These are phyloP conservation scores for Carex scoparia DNA, from an alignment of 176 grass and related monocot species.

Conservation along the genomic window DNA sequence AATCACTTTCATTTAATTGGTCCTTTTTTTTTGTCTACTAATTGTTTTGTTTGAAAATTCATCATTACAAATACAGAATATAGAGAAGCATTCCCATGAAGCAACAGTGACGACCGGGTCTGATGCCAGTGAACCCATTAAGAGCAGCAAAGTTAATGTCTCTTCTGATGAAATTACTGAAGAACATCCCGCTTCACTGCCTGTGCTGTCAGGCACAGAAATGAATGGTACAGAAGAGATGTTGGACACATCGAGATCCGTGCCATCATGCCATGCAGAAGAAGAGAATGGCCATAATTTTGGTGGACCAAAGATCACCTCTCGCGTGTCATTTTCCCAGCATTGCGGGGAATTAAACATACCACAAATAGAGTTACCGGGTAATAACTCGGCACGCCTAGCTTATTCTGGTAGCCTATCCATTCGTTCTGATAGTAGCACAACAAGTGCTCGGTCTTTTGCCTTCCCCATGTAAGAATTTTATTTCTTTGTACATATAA, in stretches of 20 bases:
- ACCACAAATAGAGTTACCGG: constrained; percentile 27
- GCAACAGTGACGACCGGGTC: constrained; percentile 24
- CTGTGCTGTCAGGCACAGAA: background rate
- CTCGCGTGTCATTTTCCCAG: background rate
- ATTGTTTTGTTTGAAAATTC: constrained; percentile 6
- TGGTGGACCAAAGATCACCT: constrained; percentile 8
- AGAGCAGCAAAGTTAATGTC: constrained; percentile 21
- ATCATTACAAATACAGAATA: constrained; percentile 28
- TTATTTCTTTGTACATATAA: background rate
- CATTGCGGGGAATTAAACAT: constrained; percentile 12
- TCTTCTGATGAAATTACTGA: constrained; percentile 23
- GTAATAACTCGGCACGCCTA: constrained; percentile 49
- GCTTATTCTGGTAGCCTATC: constrained; percentile 75
- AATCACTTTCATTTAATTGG: background rate
- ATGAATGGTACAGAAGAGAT: background rate
- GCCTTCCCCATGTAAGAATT: constrained; percentile 90
- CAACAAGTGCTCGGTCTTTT: constrained; percentile 78
- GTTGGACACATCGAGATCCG: background rate
- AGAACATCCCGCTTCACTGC: constrained; percentile 7
- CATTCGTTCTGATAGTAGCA: constrained; percentile 84
- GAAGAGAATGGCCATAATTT: background rate
- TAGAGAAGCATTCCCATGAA: constrained; percentile 22
- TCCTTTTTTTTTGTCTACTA: background rate
- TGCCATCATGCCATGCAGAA: background rate
- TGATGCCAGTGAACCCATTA: constrained; percentile 16